A percentile compares a stretch with the other conserved stretches of the same genome.
Conservation (phyloP, 768 basidiomycete species). For the Termitomyces eurrhizus region DNA sequence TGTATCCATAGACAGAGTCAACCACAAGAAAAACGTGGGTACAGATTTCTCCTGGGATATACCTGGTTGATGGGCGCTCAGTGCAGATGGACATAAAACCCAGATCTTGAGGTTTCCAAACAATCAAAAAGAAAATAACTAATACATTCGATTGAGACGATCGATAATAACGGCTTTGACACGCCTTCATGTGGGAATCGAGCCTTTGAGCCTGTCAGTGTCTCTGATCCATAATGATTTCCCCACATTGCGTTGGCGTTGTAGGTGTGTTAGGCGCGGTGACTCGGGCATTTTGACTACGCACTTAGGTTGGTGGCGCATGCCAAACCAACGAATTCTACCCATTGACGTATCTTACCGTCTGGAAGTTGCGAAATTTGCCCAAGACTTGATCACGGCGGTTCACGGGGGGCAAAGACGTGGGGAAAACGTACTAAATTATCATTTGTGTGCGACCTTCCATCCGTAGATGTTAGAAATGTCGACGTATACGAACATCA, state of each 20-base stretch:
- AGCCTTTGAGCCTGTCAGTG: not conserved
- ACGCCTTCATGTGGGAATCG: not conserved
- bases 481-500: not conserved
- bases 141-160: not conserved
- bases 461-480: not conserved
- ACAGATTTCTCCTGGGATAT: not conserved
- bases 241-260: no score
- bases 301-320: slow-evolving; percentile 4
- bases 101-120: not conserved
- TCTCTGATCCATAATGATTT: not conserved
- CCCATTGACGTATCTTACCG: not conserved
- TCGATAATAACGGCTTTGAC: not conserved
- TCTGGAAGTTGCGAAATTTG: not conserved
- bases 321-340: not conserved
- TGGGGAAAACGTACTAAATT: not conserved
- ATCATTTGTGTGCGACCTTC: not conserved
- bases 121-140: not conserved
- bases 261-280: not conserved
- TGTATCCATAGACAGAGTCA: not conserved
- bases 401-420: not conserved
- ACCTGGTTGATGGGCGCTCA: not conserved
- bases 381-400: not conserved
- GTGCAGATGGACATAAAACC: not conserved
- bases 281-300: not conserved
- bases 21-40: not conserved